A percentile compares a stretch with the other conserved stretches of the same genome.
Conservation (phyloP, 371 early-diverging fungal species). For the Chytridium lagenaria region DNA sequence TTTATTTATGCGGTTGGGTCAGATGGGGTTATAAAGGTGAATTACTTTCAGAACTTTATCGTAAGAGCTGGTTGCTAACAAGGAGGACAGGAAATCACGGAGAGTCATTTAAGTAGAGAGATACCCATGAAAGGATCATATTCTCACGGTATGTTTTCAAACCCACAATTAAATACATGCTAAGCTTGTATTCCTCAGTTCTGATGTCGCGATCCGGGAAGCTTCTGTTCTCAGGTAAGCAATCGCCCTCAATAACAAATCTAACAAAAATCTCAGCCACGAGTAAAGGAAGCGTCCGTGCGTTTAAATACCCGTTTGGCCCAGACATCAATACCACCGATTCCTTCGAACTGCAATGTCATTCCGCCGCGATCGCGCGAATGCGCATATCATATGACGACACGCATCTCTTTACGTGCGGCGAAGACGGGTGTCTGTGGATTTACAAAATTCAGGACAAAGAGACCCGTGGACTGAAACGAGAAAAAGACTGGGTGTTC, state of each 20-base stretch:
- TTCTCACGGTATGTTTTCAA: slow-evolving; percentile 23
- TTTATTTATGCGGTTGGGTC: slow-evolving; percentile 38
- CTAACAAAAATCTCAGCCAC: slow-evolving; percentile 35
- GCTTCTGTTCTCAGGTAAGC: slow-evolving; percentile 34
- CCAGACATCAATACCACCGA: slow-evolving; percentile 27
- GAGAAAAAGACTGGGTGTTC: slow-evolving; percentile 52
- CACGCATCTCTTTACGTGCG: slow-evolving; percentile 54
- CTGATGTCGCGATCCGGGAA: slow-evolving; percentile 38
- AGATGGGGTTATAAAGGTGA: slow-evolving; percentile 45
- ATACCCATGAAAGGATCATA: slow-evolving; percentile 37
- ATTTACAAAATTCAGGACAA: slow-evolving; percentile 48
- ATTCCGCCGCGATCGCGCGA: slow-evolving; percentile 47
- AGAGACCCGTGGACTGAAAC: slow-evolving; percentile 38
- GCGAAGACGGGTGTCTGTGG: slow-evolving; percentile 61
- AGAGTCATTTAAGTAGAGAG: slow-evolving; percentile 39
- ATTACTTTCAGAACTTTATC: neutral
- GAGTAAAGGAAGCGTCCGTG: slow-evolving; percentile 36
- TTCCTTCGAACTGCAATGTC: slow-evolving; percentile 43
- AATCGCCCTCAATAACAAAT: neutral
- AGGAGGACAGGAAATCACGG: slow-evolving; percentile 35
- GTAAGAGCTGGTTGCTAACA: neutral
- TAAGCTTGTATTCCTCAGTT: slow-evolving; percentile 19
- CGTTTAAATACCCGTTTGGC: slow-evolving; percentile 41
- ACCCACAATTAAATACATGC: neutral
- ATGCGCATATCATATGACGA: slow-evolving; percentile 57